Evolutionary conservation across 176 grass and related monocot species (phyloP).

Genomic region (Avena atlantica): DNA sequence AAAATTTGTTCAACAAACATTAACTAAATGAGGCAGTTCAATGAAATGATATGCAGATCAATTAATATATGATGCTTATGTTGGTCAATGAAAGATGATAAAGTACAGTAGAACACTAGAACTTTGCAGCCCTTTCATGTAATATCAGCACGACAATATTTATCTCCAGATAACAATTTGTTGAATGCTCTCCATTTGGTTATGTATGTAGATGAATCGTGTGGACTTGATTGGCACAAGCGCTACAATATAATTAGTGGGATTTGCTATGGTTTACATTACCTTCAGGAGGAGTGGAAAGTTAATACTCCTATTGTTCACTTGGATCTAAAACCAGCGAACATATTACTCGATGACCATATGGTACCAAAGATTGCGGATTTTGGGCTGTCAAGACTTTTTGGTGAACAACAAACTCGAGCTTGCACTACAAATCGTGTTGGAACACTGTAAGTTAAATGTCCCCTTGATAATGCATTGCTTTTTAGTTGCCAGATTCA

Average conservation of each 20-base stretch:
- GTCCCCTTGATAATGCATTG: neutral
- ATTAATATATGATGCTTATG: neutral
- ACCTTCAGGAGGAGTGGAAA: neutral
- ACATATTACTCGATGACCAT: neutral
- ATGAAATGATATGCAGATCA: neutral
- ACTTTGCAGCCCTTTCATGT: neutral
- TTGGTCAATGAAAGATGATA: no score
- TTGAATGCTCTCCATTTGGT: neutral
- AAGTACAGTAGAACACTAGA: neutral
- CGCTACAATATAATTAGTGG: neutral
- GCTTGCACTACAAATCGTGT: neutral
- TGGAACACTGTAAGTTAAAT: neutral
- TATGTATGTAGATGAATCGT: neutral
- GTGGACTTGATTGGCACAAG: neutral
- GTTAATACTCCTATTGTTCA: neutral
- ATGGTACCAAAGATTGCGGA: neutral
- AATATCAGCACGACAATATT: neutral
- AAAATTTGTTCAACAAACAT: no score
- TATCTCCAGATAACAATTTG: neutral
- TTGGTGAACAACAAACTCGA: constrained; percentile 1
- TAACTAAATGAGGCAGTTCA: neutral
- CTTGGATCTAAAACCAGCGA: neutral
- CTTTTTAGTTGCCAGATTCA: neutral
- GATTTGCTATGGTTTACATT: neutral
- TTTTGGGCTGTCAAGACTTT: neutral